Percentiles rank a stretch among this genome's conserved stretches.
Conservation (phyloP, 352 stramenopile genomes). For the Phytopythium helicoides region DNA sequence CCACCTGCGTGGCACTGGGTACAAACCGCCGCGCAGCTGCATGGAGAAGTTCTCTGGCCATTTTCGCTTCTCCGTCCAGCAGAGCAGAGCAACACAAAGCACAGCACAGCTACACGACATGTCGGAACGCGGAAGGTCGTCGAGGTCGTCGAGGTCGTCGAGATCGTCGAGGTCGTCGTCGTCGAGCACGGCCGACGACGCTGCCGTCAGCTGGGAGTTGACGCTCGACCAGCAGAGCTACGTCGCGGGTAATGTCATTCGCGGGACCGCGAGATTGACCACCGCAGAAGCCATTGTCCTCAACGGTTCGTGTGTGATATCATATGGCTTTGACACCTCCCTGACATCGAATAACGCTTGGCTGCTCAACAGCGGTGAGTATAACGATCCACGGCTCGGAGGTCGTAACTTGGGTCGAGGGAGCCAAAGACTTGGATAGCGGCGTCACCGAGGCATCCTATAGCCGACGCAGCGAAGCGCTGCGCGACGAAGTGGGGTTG, state of each 20-base stretch:
- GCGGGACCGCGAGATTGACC: not conserved
- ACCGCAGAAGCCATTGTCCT: not conserved
- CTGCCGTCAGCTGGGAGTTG: not conserved
- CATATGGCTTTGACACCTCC: not conserved
- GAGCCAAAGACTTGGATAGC: not conserved
- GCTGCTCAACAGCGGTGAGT: not conserved
- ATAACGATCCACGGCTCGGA: not conserved
- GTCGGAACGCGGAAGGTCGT: too few relatives aligned
- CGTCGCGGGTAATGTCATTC: conserved; percentile 2
- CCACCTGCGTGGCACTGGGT: too few relatives aligned
- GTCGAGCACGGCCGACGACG: not conserved
- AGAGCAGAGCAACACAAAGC: too few relatives aligned
- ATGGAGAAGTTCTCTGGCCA: too few relatives aligned
- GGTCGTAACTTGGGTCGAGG: conserved; percentile 4
- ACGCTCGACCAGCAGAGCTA: conserved; percentile 1
- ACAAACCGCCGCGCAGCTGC: too few relatives aligned
- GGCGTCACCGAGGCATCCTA: not conserved
- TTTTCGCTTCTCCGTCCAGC: too few relatives aligned
- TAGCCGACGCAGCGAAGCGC: conserved; percentile 1
- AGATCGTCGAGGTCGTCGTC: not conserved
- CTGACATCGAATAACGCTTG: too few relatives aligned
- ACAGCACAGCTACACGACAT: too few relatives aligned
- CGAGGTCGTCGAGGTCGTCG: not conserved
- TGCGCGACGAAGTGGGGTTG: not conserved
- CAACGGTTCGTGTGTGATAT: not conserved